Evolutionary conservation across 352 stramenopile species (phyloP), one percentile per base, ranked within the genome.

Genomic region (Phytophthora hybrid): DNA sequence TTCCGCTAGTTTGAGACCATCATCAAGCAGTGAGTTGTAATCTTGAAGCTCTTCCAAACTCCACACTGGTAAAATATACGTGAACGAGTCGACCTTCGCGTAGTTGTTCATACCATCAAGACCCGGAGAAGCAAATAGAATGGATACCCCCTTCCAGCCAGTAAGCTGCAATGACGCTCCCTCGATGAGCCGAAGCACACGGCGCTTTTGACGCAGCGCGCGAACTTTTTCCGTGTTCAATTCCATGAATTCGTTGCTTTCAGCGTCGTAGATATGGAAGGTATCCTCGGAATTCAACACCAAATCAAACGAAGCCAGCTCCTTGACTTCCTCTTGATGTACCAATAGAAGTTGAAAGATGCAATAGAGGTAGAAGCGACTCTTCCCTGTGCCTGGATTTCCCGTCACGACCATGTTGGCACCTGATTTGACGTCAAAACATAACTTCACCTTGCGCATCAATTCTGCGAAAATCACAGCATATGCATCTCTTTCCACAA

Each of bases 171-270:
- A 73, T 59, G 70, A 60, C 1, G 26, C 29, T 31, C n/a, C 56
- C 10, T 77, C 70, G 19, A 77, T 66, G 4, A 77, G 59, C 9
- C 70, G 70, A 62, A 77, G 11, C 4, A 77, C 58, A 60, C n/a
- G n/a, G n/a, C 26, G 18, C 9, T 44, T 44, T 11, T 44, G 34
- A 16, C 11, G 1, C 10, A 16, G 16, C 3, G 34, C n/a, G n/a
- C n/a, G n/a, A n/a, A 44, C 34, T 44, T 44, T 4, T 13, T 4
- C 37, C 37, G 37, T 18, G 18, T 18, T 13, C 37, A 44, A 44
- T 14, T 44, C 11, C 14, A 16, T 13, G 18, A 44, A 44, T 13
- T 18, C 11, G 37, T 44, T 44, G 11, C 37, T 44, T 10, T 44
- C 11, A 1, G 37, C 3, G 14, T 44, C 11, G 16, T 44, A 18